phyloP scores from a whole-genome alignment of 78 protist species.

The Dictyostelium capitatum region DNA sequence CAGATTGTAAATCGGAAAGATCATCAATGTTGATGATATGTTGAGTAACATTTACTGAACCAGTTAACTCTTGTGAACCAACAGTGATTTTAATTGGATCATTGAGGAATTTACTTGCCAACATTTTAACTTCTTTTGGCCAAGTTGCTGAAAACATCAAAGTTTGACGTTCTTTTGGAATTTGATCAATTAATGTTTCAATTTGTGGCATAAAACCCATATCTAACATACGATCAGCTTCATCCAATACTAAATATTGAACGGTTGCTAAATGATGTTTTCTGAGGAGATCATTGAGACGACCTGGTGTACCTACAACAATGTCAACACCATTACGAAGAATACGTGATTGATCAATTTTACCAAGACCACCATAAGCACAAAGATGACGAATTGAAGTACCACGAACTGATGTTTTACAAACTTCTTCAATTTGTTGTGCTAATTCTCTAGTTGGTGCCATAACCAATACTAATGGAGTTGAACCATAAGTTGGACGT shows the following conservation, averaged over 20 bases:
- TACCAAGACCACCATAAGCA: slow-evolving; percentile 94
- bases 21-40: background rate
- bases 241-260: slow-evolving; percentile 95
- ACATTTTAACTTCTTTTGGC: slow-evolving; percentile 95
- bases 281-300: slow-evolving; percentile 93
- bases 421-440: slow-evolving; percentile 91
- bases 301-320: slow-evolving; percentile 96
- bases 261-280: slow-evolving; percentile 28
- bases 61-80: slow-evolving; percentile 90
- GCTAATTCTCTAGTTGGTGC: slow-evolving; percentile 99
- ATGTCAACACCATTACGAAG: slow-evolving; percentile 93
- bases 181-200: slow-evolving; percentile 89
- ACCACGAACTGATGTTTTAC: slow-evolving; percentile 31
- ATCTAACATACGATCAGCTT: slow-evolving; percentile 99
- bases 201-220: slow-evolving; percentile 99
- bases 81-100: slow-evolving; percentile 87
- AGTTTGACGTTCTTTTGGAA: slow-evolving; percentile 97
- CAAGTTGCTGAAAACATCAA: slow-evolving; percentile 99
- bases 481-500: slow-evolving; percentile 81
- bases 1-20: background rate
- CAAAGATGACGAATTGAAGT: slow-evolving; percentile 62
- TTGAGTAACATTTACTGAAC: slow-evolving; percentile 95
- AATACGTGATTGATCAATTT: slow-evolving; percentile 77
- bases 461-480: slow-evolving; percentile 95
- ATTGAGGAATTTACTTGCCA: slow-evolving; percentile 76